phyloP scores from a whole-genome alignment of 2,329 filamentous ascomycete species.

The Colletotrichum sp. region DNA sequence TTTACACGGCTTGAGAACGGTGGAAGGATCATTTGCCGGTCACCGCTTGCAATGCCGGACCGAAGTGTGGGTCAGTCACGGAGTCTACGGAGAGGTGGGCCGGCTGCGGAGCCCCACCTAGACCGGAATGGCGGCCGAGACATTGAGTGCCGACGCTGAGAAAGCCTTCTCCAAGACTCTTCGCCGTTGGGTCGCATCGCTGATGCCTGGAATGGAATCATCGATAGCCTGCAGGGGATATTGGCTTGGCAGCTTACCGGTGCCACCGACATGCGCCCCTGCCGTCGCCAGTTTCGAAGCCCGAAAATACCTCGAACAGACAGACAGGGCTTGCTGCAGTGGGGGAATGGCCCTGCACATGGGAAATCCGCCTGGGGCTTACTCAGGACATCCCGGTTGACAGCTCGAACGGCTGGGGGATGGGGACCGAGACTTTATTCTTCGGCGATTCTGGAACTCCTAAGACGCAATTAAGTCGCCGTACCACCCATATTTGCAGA shows the following conservation, averaged over 20 bases:
- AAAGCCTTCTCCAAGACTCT: background rate
- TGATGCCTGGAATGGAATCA: background rate
- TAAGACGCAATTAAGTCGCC: background rate
- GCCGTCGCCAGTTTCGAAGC: background rate
- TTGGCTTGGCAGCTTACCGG: slow-evolving; percentile 9
- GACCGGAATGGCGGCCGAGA: background rate
- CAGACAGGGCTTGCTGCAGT: background rate
- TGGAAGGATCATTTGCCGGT: background rate
- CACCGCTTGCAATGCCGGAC: background rate
- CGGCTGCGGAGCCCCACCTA: accelerated
- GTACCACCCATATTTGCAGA: background rate
- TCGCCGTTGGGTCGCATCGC: background rate
- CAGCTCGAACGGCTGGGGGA: background rate
- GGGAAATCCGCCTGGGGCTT: background rate
- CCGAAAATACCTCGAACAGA: background rate
- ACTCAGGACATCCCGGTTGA: background rate
- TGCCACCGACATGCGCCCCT: background rate
- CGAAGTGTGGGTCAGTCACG: background rate
- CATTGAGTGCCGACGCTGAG: background rate
- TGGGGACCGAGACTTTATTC: background rate
- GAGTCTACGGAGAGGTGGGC: background rate
- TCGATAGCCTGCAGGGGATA: background rate
- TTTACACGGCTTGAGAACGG: background rate
- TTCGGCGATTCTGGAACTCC: background rate
- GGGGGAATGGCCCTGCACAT: too few relatives aligned